Evolutionary conservation across 2,329 filamentous ascomycete species (phyloP), one percentile per base, ranked within the genome.

Genomic region (Metarhizium anisopliae): DNA sequence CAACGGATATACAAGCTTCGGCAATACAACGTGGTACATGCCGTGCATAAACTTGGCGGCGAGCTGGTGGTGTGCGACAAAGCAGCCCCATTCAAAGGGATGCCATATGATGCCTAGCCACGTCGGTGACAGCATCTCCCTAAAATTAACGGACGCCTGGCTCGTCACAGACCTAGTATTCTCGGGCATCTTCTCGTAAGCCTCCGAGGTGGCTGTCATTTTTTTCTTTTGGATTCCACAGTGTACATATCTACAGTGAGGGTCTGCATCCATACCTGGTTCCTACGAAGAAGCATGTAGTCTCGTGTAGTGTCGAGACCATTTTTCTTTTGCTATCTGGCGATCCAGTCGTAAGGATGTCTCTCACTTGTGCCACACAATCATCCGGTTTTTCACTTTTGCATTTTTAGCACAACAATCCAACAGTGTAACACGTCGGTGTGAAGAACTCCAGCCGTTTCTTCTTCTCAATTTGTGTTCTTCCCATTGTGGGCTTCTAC

Each of bases 291-390:
- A 47, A 25, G n/a, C 43, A 25, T 7, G n/a, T 20, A 45, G 18
- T 7, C n/a, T 45, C 42, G 16, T 6, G 6, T 45, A 30, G 25
- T 35, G 20, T 35, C 14, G 36, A 47, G 47, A 18, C 36, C 16
- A 14, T 38, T 18, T 55, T 50, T 42, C 53, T 59, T 47, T 42
- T 59, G 25, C 25, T 40, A 13, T 16, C 47, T 35, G 16, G 16
- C 55, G 51, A 45, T 29, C 25, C 50, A n/a, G 45, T 20, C 40
- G 18, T 47, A 50, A 16, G 38, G 14, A 2, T 52, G 51, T 54
- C 51, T 56, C 51, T 56, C 35, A 25, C 52, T 43, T 38, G 52
- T 55, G 55, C 55, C 38, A 49, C 43, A 16, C 47, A 45, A 18
- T 18, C 42, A 14, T 25, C 42, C 42, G 2, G 49, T 30, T 45